Base-by-base conservation (phyloP, 2,329 filamentous ascomycete genomes). In the Orbilia quercus region DNA sequence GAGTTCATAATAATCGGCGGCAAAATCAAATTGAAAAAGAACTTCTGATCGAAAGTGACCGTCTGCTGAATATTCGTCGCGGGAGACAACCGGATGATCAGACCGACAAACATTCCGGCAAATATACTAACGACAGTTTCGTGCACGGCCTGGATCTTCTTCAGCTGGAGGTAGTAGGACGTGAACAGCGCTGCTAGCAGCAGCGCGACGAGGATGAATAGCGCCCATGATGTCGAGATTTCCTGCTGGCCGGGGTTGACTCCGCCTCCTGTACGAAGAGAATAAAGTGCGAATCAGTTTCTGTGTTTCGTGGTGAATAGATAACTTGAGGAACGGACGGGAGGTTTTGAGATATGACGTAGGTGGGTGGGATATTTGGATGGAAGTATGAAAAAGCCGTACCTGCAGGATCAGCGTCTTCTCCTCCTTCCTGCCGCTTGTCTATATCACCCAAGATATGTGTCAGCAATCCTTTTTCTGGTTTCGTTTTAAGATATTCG, bases 61-160 rank as follows among this genome's bases (percentile, higher is more conserved):
- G 91, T 89, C 80, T 91, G 91, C 80, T 93, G 90, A 78, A 99
- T 92, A 75, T 90, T 91, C 75, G 91, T 89, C 76, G 90, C 89
- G 58, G 90, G 89, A 45, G 88, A 91, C 75, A 97, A 83, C 79
- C 95, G 88, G 69, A 99, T 88, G 71, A 96, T 86, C 78, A 99
- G 84, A 4, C 95, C 95, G 73, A 99, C 92, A 69, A 92, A 90
- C 81, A 59, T 82, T 93, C 92, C 92, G 67, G 92, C 93, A 83
- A 99, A 98, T 80, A 99, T 99, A 74, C 94, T 98, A 75, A 99
- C 89, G 78, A 98, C 95, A 1, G 95, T 99, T 84, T 99, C 95
- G 81, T 99, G 95, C 62, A 99, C 90, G 25, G 95, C 95, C 79
- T 97, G 95, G 65, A 99, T 93, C 83, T 96, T 97, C 82, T 91